These are phyloP conservation scores for Coemansia sp. DNA, from an alignment of 192 early-diverging fungal species.

Conservation along the genomic window DNA sequence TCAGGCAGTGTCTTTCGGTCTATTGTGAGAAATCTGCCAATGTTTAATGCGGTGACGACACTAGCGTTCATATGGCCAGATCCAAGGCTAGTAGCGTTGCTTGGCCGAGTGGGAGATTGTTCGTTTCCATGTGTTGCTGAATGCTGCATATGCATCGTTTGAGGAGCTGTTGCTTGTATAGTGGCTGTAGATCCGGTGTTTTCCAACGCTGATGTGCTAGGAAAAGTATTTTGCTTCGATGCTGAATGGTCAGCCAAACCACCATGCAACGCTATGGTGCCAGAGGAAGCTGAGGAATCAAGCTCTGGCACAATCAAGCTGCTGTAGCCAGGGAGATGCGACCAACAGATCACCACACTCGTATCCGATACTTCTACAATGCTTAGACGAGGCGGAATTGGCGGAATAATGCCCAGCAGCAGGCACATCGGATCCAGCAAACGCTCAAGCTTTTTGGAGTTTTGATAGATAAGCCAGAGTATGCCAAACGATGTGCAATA, in stretches of 20 bases:
- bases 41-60: neutral
- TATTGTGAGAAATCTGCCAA: conserved; percentile 13
- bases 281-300: neutral
- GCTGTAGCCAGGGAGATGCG: conserved; percentile 1
- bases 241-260: neutral
- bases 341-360: conserved; percentile 31
- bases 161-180: neutral
- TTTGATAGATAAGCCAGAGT: conserved; percentile 47
- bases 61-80: neutral
- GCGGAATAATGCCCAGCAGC: conserved; percentile 42
- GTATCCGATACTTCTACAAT: conserved; percentile 33
- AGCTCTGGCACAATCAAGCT: neutral
- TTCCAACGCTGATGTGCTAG: neutral
- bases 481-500: conserved; percentile 53
- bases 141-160: neutral
- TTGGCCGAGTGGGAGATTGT: neutral
- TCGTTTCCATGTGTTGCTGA: neutral
- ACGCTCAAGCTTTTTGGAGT: conserved; percentile 36
- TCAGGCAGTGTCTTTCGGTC: conserved; percentile 25
- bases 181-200: neutral
- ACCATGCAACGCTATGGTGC: neutral
- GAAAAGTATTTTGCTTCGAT: neutral
- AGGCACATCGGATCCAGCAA: conserved; percentile 39
- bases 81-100: neutral
- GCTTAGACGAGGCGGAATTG: conserved; percentile 30